Evolutionary conservation across 352 stramenopile genomes (phyloP), one percentile per base, ranked within the genome.

Genomic region (Peronospora destructor): DNA sequence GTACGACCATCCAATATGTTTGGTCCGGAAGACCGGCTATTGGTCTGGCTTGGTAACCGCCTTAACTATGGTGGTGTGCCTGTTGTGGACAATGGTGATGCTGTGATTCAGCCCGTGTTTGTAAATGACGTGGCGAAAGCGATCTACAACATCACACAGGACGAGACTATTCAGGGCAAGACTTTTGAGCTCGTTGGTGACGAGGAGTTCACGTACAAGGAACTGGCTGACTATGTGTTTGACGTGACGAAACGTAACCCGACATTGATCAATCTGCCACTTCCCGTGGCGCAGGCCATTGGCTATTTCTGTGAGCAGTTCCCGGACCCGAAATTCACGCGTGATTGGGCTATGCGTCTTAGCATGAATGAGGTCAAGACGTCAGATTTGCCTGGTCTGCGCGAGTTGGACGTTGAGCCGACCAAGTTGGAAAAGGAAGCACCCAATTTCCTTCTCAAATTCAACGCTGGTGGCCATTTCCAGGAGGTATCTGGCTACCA

Each of bases 191-290:
- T 98, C 55, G 95, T 96, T 45, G 96, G 96, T 28, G 89, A 96
- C 19, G 85, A 97, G 44, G 91, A 98, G 71, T 98, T 98, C 64
- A 94, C 94, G 45, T 91, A 96, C 70, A 95, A 95, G 59, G 94
- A 99, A 66, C 61, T 98, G n/a, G 94, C 85, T 13, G 88, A 97
- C 55, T 98, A 97, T 67, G 86, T 98, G 32, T 96, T 97, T 53
- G 91, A 98, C 49, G 68, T 79, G 48, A 95, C 80, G 45, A 87
- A 90, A 64, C 64, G 68, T 48, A 71, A 88, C 38, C 64, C 82
- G 38, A 79, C 60, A 42, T 53, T 94, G 30, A 63, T 95, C 55
- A 91, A 95, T 66, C 54, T 95, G 55, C 84, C 85, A 45, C 56
- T 91, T 36, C 72, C 73, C 11, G 56, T 87, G 39, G 85, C 84